phyloP scores from a whole-genome alignment of 176 grass and related monocot genomes.

The Poa annua region DNA sequence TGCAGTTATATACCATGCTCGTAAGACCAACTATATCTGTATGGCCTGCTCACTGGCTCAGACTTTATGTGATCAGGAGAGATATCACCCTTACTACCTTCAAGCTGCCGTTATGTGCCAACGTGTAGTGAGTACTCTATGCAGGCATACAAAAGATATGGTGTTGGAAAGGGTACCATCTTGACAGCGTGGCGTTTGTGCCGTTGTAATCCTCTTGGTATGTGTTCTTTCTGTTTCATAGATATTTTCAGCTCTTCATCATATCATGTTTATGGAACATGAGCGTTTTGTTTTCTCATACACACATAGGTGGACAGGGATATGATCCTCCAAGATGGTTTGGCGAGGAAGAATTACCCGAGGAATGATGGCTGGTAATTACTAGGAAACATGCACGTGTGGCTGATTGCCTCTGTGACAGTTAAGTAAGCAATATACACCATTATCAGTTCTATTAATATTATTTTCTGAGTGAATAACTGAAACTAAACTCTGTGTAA shows the following conservation, averaged over 20 bases:
- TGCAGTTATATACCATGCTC: conserved; percentile 9
- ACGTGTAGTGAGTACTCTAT: conserved; percentile 92
- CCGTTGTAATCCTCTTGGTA: conserved; percentile 85
- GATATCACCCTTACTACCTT: conserved; percentile 81
- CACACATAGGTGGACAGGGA: conserved; percentile 63
- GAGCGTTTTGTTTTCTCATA: conserved; percentile 4
- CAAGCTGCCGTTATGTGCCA: conserved; percentile 80
- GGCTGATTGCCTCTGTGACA: background rate
- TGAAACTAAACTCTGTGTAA: conserved; percentile 18
- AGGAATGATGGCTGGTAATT: conserved; percentile 41
- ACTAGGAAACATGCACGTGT: background rate
- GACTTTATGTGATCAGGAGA: conserved; percentile 62
- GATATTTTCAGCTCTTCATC: conserved; percentile 15
- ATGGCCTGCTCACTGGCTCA: conserved; percentile 27
- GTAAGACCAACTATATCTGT: conserved; percentile 24
- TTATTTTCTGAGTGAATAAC: conserved; percentile 12
- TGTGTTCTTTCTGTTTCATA: conserved; percentile 12
- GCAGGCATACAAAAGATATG: conserved; percentile 79
- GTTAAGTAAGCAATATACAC: conserved; percentile 18
- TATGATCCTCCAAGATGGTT: conserved; percentile 96
- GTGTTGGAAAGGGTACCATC: conserved; percentile 66
- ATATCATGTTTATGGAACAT: conserved; percentile 15
- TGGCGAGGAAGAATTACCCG: conserved; percentile 60
- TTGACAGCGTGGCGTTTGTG: conserved; percentile 80
- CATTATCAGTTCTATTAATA: conserved; percentile 1